Base-by-base conservation (phyloP, 2,329 filamentous ascomycete genomes). In the Whalleya microplaca region DNA sequence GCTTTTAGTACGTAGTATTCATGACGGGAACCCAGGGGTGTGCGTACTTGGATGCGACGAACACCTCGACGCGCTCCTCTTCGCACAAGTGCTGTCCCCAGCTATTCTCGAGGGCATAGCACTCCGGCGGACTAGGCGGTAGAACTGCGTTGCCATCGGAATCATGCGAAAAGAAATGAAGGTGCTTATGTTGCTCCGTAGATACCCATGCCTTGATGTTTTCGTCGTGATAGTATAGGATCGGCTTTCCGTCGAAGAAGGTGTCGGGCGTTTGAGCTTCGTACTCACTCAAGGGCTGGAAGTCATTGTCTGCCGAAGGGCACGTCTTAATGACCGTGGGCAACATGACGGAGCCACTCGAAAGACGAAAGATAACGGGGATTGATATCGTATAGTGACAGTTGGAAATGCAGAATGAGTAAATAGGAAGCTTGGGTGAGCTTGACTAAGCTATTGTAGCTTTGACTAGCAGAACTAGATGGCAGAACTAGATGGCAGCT, bases 231-330 rank as follows among this genome's bases (percentile, higher is more conserved):
- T 83, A 84, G 73, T 93, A 84, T 2, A 93, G 81, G 43, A 93
- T 81, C 1, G 90, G 85, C 68, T 89, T 90, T 23, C 84, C 84
- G 64, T 81, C 84, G 66, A 87, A 88, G 75, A 93, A 94, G 42
- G 84, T 88, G 55, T 80, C 78, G 0, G 90, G 90, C 1, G 90
- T 94, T 67, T 87, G 85, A 50, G 85, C 79, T 71, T 91, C 84
- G 70, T 92, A 89, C 58, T 91, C 86, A 55, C 80, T 77, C 45
- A 93, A 80, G 3, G 83, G 77, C 32, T 81, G 85, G 73, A 86
- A 93, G 69, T 86, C 83, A 37, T 64, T 57, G 47, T 78, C 77
- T 14, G 79, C 67, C 16, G 79, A 75, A 4, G 88, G 88, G 23
- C 84, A 76, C 2, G 75, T 75, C 47, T 79, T 79, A 45, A 90